phyloP scores from a whole-genome alignment of 306 rosid species.

The Dalbergia cultrata region DNA sequence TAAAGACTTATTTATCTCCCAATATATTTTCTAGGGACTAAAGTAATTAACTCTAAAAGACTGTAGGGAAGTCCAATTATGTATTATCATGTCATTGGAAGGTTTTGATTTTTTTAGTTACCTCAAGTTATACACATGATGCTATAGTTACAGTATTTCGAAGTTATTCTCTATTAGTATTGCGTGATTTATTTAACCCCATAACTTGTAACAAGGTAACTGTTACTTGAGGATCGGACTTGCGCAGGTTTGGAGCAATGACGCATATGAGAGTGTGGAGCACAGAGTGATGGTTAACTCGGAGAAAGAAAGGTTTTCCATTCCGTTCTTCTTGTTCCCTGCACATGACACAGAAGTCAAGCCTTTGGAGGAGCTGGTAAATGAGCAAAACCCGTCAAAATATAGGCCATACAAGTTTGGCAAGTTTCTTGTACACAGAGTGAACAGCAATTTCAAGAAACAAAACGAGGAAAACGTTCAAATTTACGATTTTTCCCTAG shows the following conservation, averaged over 20 bases:
- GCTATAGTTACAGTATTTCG: too few species aligned
- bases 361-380: conserved; percentile 63
- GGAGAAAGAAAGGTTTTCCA: conserved; percentile 62
- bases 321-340: conserved; percentile 62
- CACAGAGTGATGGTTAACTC: conserved; percentile 71
- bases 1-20: too few species aligned
- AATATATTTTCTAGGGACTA: too few species aligned
- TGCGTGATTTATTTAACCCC: neutral
- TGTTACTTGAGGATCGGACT: neutral
- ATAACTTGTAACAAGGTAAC: neutral
- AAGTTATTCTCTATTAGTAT: too few species aligned
- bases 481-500: conserved; percentile 44
- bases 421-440: conserved; percentile 52
- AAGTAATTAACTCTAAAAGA: too few species aligned
- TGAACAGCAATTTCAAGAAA: conserved; percentile 55
- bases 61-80: too few species aligned
- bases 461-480: conserved; percentile 60
- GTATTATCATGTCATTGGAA: too few species aligned
- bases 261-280: conserved; percentile 69
- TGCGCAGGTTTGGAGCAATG: conserved; percentile 85
- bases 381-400: conserved; percentile 57
- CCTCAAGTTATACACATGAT: too few species aligned
- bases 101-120: too few species aligned
- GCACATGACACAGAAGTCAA: conserved; percentile 58
- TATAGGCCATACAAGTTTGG: conserved; percentile 68